Evolutionary conservation across 1,284 basidiomycete species (phyloP), one percentile per base, ranked within the genome.

Genomic region (Apiotrichum sp.): DNA sequence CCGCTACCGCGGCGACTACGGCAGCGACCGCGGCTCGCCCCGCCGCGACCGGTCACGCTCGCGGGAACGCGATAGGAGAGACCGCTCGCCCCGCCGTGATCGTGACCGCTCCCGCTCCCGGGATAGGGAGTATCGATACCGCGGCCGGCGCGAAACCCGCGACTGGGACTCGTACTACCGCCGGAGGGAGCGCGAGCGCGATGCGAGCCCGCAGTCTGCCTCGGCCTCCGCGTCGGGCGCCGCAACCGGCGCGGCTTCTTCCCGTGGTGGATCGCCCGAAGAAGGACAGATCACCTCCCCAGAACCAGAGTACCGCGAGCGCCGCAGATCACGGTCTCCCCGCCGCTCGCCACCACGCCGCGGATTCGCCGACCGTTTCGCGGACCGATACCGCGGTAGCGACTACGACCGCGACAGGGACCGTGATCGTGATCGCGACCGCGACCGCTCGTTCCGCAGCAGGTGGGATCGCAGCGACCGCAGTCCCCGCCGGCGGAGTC

Each of bases 231-330:
- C 44, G 1, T 60, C 58, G 2, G 40, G 48, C 33, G 53, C 45
- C 2, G 38, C 45, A 7, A 53, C 44, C 6, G 52, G 47, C 40
- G 49, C 54, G 1, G 34, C 38, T 14, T 22, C 40, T 6, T 11
- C 53, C 11, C 52, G 65, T 39, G 68, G 66, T 9, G 68, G 57
- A 1, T 62, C 68, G 14, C 71, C 71, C 3, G 71, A 73, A 62
- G 71, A 73, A 55, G 71, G 71, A 0, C 71, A 73, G 48, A 73
- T 73, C 43, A 68, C 66, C 4, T 69, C 67, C 0, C 69, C 62
- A 0, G 53, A 55, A 0, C 16, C 48, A 7, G 22, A 16, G 36
- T 14, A 33, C 6, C 32, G 47, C 1, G 47, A 48, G 3, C 47
- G 53, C 31, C 47, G 59, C 13, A 50, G 59, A 11, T 41, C 35